These are phyloP conservation scores for Phalaenopsis aphrodite DNA, from an alignment of 106 monocot genomes.

Conservation along the genomic window DNA sequence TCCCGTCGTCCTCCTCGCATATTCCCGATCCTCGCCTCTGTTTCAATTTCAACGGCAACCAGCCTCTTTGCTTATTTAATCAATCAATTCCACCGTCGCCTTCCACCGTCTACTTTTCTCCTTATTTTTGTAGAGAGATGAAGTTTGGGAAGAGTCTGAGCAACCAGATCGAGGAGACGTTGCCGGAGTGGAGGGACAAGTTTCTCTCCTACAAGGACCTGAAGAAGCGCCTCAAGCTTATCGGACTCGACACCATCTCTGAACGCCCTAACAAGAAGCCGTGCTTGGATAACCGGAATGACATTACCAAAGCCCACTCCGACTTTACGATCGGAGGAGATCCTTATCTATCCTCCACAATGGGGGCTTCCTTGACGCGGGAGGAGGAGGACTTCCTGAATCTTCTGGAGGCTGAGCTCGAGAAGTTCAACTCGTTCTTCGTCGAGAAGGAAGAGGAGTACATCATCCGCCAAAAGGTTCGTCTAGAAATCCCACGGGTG, in stretches of 20 bases:
- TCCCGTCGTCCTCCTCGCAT: not conserved
- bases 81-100: not conserved
- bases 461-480: slow-evolving; percentile 87
- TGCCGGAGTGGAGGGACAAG: slow-evolving; percentile 94
- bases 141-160: slow-evolving; percentile 89
- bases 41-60: not conserved
- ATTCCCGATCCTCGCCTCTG: not conserved
- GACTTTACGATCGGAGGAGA: slow-evolving; percentile 34
- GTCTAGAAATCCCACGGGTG: not conserved
- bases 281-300: not conserved
- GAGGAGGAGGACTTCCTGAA: slow-evolving; percentile 69
- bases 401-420: slow-evolving; percentile 73
- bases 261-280: slow-evolving; percentile 20
- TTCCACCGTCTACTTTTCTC: not conserved
- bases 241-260: slow-evolving; percentile 9
- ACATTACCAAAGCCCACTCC: not conserved
- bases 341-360: slow-evolving; percentile 13
- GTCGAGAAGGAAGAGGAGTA: slow-evolving; percentile 90
- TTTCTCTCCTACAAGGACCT: slow-evolving; percentile 89
- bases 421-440: slow-evolving; percentile 89
- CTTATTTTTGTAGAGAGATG: slow-evolving; percentile 23
- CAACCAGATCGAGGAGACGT: slow-evolving; percentile 83
- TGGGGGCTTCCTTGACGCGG: slow-evolving; percentile 17
- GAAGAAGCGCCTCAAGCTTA: slow-evolving; percentile 68
- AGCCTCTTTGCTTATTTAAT: not conserved